These are phyloP conservation scores for Colletotrichum incanum DNA, from an alignment of 2,329 filamentous ascomycete genomes.

Conservation along the genomic window DNA sequence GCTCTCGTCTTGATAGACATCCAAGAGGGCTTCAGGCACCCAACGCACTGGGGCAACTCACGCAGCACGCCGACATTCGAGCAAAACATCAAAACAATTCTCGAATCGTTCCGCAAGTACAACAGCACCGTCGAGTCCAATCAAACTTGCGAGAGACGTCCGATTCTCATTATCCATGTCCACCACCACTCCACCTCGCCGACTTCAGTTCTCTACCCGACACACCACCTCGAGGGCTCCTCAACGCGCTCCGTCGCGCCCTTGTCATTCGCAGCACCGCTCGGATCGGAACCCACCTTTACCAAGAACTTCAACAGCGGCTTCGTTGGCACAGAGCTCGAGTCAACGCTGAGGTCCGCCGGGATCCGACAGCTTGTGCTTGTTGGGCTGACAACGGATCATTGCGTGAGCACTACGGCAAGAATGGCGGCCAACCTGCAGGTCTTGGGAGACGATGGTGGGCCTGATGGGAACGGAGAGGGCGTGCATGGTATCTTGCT, in stretches of 20 bases:
- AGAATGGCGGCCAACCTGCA: conserved; percentile 64
- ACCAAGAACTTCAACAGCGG: conserved; percentile 63
- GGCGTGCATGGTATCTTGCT: conserved; percentile 54
- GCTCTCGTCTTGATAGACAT: conserved; percentile 65
- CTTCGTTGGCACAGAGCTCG: conserved; percentile 62
- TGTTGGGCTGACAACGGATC: conserved; percentile 62
- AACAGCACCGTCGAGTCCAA: not conserved
- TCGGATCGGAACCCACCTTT: conserved; percentile 55
- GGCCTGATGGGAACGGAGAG: conserved; percentile 49
- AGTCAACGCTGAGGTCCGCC: conserved; percentile 52
- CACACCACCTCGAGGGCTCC: conserved; percentile 48
- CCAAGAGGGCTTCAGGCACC: conserved; percentile 59
- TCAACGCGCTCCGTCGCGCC: conserved; percentile 51
- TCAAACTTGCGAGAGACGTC: conserved; percentile 4
- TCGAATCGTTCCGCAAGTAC: conserved; percentile 49
- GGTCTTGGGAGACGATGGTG: conserved; percentile 55
- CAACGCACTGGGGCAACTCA: conserved; percentile 56
- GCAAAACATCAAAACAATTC: conserved; percentile 56
- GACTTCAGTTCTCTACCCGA: conserved; percentile 55
- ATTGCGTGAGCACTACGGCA: conserved; percentile 64
- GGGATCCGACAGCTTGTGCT: conserved; percentile 57
- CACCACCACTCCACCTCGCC: conserved; percentile 58
- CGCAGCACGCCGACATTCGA: conserved; percentile 63
- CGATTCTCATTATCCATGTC: conserved; percentile 60
- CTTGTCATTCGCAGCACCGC: conserved; percentile 47